phyloP scores from a whole-genome alignment of 2,329 filamentous ascomycete genomes.

The Claviceps fusiformis region DNA sequence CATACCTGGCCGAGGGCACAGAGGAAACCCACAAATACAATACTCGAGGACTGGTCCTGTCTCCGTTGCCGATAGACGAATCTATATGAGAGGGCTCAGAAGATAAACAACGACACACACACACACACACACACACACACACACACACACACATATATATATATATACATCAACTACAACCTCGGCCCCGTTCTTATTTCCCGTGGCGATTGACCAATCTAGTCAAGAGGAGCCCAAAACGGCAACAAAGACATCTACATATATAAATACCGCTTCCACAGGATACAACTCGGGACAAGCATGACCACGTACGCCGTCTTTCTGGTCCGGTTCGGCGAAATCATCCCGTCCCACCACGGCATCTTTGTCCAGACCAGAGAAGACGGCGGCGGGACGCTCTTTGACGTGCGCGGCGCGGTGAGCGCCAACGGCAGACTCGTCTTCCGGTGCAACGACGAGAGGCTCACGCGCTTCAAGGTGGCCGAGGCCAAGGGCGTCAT shows the following conservation, averaged over 20 bases:
- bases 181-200: too few relatives aligned
- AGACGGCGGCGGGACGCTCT: conserved; percentile 3
- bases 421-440: conserved; percentile 1
- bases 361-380: conserved; percentile 4
- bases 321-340: conserved; percentile 2
- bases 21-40: too few relatives aligned
- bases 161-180: too few relatives aligned
- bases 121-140: too few relatives aligned
- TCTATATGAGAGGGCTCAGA: too few relatives aligned
- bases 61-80: too few relatives aligned
- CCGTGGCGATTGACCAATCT: too few relatives aligned
- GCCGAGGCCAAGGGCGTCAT: conserved; percentile 2
- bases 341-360: background rate
- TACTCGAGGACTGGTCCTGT: too few relatives aligned
- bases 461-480: conserved; percentile 1
- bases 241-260: background rate
- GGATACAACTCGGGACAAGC: background rate
- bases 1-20: too few relatives aligned
- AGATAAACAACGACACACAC: too few relatives aligned
- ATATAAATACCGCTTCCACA: background rate
- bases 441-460: conserved; percentile 1
- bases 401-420: conserved; percentile 4
- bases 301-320: background rate
- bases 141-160: too few relatives aligned
- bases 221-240: background rate